Percentiles rank a stretch among this genome's conserved stretches.
Evolutionary conservation across 2,329 filamentous ascomycete genomes (phyloP).

Genomic region (Zopfia rhizophila): DNA sequence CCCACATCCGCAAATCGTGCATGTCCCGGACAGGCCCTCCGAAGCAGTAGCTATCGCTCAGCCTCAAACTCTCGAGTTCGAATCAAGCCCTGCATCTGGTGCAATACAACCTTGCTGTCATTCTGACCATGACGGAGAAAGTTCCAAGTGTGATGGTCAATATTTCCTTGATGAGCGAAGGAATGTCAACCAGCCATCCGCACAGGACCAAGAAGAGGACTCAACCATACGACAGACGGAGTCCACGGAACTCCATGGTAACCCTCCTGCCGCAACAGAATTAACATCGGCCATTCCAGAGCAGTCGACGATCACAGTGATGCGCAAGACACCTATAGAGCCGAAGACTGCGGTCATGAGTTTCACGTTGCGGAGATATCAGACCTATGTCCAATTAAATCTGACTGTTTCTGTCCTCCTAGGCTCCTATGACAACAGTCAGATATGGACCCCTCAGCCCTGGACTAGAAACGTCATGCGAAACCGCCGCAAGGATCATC

Average conservation of each 20-base stretch:
- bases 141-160: too few relatives aligned
- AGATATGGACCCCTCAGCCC: conserved; percentile 1
- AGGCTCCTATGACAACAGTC: conserved; percentile 4
- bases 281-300: not conserved
- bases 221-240: conserved; percentile 1
- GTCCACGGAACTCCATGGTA: conserved; percentile 1
- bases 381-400: conserved; percentile 20
- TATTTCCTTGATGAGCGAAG: too few relatives aligned
- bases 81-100: too few relatives aligned
- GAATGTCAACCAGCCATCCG: not conserved
- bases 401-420: conserved; percentile 31
- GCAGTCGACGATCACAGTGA: too few relatives aligned
- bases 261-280: not conserved
- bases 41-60: too few relatives aligned
- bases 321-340: not conserved
- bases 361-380: conserved; percentile 16
- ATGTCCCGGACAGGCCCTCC: too few relatives aligned
- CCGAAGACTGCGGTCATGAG: not conserved
- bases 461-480: conserved; percentile 39
- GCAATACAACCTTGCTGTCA: too few relatives aligned
- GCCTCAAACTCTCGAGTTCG: too few relatives aligned
- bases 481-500: conserved; percentile 40
- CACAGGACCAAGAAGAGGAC: not conserved
- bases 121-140: too few relatives aligned
- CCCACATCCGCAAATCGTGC: too few relatives aligned